These are phyloP conservation scores for Ulmus americana DNA, from an alignment of 331 rosid genomes.

Conservation along the genomic window DNA sequence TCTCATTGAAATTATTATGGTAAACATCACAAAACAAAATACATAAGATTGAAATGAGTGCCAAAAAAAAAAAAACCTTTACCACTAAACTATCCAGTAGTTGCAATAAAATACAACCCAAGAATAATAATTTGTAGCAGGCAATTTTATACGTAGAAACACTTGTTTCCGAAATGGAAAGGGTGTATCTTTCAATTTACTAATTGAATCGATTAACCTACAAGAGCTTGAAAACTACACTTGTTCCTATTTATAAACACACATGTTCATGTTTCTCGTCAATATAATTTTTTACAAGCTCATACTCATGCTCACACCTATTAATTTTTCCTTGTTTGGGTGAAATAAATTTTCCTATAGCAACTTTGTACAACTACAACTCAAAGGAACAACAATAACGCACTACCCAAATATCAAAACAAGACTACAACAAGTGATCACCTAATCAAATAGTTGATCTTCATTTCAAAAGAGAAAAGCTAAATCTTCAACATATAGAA, in stretches of 20 bases:
- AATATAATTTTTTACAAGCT: too few relatives aligned
- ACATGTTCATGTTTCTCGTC: too few relatives aligned
- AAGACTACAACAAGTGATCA: background rate
- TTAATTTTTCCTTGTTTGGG: too few relatives aligned
- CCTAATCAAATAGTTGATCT: constrained; percentile 15
- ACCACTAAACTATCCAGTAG: background rate
- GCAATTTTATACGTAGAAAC: background rate
- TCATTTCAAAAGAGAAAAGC: background rate
- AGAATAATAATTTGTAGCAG: background rate
- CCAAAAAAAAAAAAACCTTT: background rate
- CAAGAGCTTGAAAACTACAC: too few relatives aligned
- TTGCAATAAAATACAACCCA: background rate
- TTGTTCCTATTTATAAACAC: too few relatives aligned
- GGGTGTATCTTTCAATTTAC: background rate
- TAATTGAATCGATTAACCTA: background rate
- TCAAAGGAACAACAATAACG: constrained; percentile 20
- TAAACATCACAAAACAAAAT: background rate
- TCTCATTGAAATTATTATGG: background rate
- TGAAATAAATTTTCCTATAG: constrained; percentile 50
- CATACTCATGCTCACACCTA: too few relatives aligned
- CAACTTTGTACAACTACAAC: constrained; percentile 74
- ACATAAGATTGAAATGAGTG: background rate
- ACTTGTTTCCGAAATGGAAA: background rate
- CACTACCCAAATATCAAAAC: background rate
- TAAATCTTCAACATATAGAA: constrained; percentile 17